Evolutionary conservation across 2,329 filamentous ascomycete genomes (phyloP).

Genomic region (Sclerotinia spermophila): DNA sequence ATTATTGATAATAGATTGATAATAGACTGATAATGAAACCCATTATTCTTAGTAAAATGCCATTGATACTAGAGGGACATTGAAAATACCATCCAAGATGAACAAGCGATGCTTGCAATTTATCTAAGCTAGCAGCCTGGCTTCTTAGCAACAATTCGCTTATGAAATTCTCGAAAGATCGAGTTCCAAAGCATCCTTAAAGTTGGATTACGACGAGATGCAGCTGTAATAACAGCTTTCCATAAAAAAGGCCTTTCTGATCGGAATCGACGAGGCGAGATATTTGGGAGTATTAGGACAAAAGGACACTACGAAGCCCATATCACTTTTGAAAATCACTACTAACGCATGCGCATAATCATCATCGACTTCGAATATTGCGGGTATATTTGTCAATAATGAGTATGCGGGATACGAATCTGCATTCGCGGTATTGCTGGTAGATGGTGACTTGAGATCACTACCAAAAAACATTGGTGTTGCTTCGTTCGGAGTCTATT

Average conservation of each 20-base stretch:
- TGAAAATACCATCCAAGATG: slow-evolving; percentile 29
- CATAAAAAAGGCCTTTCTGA: slow-evolving; percentile 23
- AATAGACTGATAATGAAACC: slow-evolving; percentile 26
- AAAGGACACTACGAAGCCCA: slow-evolving; percentile 22
- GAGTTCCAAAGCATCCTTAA: slow-evolving; percentile 19
- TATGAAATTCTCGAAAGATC: slow-evolving; percentile 23
- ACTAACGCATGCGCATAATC: slow-evolving; percentile 18
- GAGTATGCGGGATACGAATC: not conserved
- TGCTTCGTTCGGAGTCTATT: not conserved
- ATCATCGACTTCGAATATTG: slow-evolving; percentile 1
- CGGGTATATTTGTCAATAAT: not conserved
- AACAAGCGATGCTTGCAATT: slow-evolving; percentile 34
- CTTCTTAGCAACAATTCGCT: slow-evolving; percentile 20
- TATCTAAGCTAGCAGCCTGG: slow-evolving; percentile 31
- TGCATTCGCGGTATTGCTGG: not conserved
- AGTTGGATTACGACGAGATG: slow-evolving; percentile 18
- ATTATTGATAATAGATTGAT: slow-evolving; percentile 26
- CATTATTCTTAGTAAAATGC: not conserved
- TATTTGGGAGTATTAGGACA: slow-evolving; percentile 21
- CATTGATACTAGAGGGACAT: not conserved
- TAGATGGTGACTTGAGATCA: not conserved
- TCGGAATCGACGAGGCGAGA: slow-evolving; percentile 17
- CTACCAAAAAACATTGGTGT: not conserved
- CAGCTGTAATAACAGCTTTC: slow-evolving; percentile 21
- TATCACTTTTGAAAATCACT: slow-evolving; percentile 18